Conservation (phyloP, 2,329 filamentous ascomycete genomes). For the Beauveria pseudobassiana region DNA sequence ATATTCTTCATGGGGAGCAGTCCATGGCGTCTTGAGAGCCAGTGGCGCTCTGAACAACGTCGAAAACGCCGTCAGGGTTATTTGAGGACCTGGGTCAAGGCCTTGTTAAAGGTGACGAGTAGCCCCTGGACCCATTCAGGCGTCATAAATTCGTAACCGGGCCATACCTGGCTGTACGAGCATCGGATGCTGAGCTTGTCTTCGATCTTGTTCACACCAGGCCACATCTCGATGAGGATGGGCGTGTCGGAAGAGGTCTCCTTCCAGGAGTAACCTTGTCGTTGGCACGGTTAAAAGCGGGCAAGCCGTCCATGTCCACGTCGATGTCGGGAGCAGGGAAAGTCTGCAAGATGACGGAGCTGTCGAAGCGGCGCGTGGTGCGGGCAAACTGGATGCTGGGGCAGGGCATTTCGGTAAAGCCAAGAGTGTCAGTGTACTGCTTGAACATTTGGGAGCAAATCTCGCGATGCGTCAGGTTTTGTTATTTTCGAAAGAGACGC, state of each 20-base stretch:
- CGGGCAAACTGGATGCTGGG: constrained; percentile 11
- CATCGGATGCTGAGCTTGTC: constrained; percentile 9
- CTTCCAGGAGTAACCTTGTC: constrained; percentile 10
- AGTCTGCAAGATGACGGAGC: constrained; percentile 10
- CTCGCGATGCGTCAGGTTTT: constrained; percentile 6
- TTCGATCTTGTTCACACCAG: neutral
- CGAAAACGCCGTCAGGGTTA: constrained; percentile 8
- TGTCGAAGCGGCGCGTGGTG: constrained; percentile 10
- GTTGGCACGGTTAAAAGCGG: constrained; percentile 8
- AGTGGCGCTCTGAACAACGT: neutral
- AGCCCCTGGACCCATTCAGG: constrained; percentile 10
- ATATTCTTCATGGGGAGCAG: neutral
- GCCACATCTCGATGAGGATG: constrained; percentile 10
- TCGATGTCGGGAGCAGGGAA: neutral
- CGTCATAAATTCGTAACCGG: constrained; percentile 11
- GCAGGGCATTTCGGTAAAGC: constrained; percentile 13
- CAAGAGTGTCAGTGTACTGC: constrained; percentile 9
- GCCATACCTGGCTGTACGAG: constrained; percentile 10
- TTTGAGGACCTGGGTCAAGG: constrained; percentile 1
- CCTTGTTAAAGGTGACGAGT: constrained; percentile 9
- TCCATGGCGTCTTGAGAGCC: constrained; percentile 1
- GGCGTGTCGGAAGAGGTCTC: constrained; percentile 8
- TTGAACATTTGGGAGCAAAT: constrained; percentile 8
- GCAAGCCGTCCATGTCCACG: constrained; percentile 5
- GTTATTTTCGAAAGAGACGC: neutral